Conservation (phyloP, 2,329 filamentous ascomycete species). For the Aspergillus sojae region DNA sequence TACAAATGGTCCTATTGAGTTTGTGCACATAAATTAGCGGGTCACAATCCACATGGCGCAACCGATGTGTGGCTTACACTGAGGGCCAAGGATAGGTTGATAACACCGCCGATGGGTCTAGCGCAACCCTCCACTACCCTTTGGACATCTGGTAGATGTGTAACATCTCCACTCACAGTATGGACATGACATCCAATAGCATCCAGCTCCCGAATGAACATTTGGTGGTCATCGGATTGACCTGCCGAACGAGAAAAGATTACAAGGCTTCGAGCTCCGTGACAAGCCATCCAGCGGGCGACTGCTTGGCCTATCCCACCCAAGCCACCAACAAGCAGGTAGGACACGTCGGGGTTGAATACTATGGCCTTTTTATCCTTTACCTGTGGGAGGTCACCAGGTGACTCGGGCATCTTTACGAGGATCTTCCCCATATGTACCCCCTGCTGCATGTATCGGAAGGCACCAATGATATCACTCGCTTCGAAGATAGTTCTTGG, state of each 20-base stretch:
- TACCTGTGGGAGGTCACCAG: no score
- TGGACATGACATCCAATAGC: conserved; percentile 5
- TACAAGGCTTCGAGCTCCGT: conserved; percentile 16
- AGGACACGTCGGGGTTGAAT: no score
- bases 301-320: no score
- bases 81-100: conserved; percentile 12
- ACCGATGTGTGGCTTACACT: neutral
- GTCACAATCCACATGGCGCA: neutral
- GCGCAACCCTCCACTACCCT: conserved; percentile 1
- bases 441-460: neutral
- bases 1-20: neutral
- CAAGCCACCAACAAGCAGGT: no score
- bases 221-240: neutral
- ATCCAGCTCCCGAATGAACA: conserved; percentile 11
- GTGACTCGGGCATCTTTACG: neutral
- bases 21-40: neutral
- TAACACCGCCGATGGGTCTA: conserved; percentile 16
- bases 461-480: neutral
- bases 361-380: no score
- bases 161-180: conserved; percentile 8
- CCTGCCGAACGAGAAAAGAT: conserved; percentile 11
- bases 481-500: neutral
- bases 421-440: neutral
- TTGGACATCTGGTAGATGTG: conserved; percentile 10
- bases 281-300: conserved; percentile 13